Evolutionary conservation across 345 rosid species (phyloP), one percentile per base, ranked within the genome.

Genomic region (Eucalyptus sp.): DNA sequence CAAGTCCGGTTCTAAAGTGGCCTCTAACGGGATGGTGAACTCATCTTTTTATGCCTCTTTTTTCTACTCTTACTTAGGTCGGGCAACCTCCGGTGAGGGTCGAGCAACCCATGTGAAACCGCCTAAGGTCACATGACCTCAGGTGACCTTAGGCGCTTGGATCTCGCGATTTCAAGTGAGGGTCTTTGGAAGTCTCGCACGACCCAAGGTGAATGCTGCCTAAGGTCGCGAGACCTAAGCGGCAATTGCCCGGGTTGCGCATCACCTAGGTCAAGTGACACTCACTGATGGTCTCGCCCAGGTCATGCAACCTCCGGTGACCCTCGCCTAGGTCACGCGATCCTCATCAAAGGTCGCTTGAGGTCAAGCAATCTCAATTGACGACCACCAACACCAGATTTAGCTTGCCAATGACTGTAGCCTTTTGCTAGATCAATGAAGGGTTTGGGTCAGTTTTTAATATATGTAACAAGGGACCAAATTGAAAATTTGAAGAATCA

Each of bases 101-200:
- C 10, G 0, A 0, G 0, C 10, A 1, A 52, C 10, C 5, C 2
- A 52, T 0, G 2, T 0, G 2, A 52, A 18, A 10, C 58, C 0
- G 2, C 24, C 4, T 0, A 0, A 52, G 1, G 24, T 52, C 24
- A 52, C 56, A 52, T 4, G 0, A 0, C 56, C 56, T 52, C 10
- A 52, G 0, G 24, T 0, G 0, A 52, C 56, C 56, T 0, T 7
- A 52, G 25, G 25, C 0, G 0, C 58, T 0, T 52, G 2, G 10
- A 5, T 52, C 25, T 52, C 0, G 0, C 1, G 0, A 20, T 8
- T 0, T 52, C 0, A 0, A 52, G 10, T 0, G 4, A 52, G 58
- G 10, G 1, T 50, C 0, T 3, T 0, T 0, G 0, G 4, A 52
- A 52, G 24, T n/a, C n/a, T 1, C 0, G 25, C 58, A 52, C 0